Evolutionary conservation across 441 rosid species (phyloP), one percentile per base, ranked within the genome.

Genomic region (Jatropha multifida): DNA sequence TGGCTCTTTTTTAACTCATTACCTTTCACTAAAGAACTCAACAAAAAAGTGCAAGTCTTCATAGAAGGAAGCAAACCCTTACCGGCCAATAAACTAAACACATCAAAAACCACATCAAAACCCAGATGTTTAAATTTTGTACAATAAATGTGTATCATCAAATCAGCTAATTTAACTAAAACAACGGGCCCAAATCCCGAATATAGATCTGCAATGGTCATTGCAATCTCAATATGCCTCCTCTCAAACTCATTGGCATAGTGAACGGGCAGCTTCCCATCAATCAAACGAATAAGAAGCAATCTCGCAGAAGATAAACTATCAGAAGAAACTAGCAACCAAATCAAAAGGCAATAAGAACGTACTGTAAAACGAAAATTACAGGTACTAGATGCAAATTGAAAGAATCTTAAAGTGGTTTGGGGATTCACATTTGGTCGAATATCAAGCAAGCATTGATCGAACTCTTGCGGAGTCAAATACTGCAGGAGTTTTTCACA

Each of bases 291-390:
- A 66, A 88, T 88, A 38, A 87, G 76, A 75, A 87, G 79, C 75
- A 85, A 55, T 74, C 94, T 86, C 15, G 94, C 94, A 44, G 93
- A 82, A 5, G 92, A 82, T 42, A 68, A 55, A 51, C 83, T 80
- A 73, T 83, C 78, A 65, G 85, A 65, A 32, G 69, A 78, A 67
- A 89, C 76, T 74, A 92, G 88, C 79, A 87, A 82, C 56, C 84
- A 84, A 72, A 93, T 78, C 83, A 91, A 71, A 74, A 90, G 76
- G 77, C 90, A 90, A 82, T 89, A 91, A 68, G 95, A 89, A 51
- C 87, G 85, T 68, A 85, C 83, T 4, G 90, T 90, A 81, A 93
- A 91, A 27, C 68, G 86, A 79, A 87, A 91, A 69, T 83, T 79
- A 51, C 80, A 88, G 8, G 82, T 77, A 69, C 76, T 77, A 15